Percentiles rank a stretch among this genome's conserved stretches.
Conservation (phyloP, 768 basidiomycete genomes). For the Panellus pusillus region DNA sequence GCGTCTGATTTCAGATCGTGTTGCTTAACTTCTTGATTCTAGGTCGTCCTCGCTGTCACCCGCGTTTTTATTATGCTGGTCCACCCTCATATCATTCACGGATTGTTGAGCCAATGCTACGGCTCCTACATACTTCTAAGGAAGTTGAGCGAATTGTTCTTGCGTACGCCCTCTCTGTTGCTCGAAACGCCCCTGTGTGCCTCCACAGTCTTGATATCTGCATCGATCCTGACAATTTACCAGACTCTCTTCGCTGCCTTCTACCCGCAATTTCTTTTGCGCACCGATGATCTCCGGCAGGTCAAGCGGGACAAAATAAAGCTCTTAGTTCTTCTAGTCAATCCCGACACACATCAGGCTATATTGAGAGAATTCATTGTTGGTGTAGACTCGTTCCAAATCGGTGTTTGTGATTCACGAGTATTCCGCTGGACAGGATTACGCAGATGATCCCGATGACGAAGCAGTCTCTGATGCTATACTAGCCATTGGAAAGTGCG, state of each 20-base stretch:
- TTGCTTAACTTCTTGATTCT: slow-evolving; percentile 3
- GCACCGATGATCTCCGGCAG: slow-evolving; percentile 61
- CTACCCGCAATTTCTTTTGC: slow-evolving; percentile 68
- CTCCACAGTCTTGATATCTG: background rate
- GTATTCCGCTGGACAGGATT: slow-evolving; percentile 52
- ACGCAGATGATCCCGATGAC: slow-evolving; percentile 77
- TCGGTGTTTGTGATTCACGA: background rate
- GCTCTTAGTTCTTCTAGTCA: slow-evolving; percentile 67
- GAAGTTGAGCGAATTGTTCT: slow-evolving; percentile 78
- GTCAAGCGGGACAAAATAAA: slow-evolving; percentile 77
- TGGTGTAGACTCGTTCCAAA: slow-evolving; percentile 27
- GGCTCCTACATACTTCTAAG: slow-evolving; percentile 65
- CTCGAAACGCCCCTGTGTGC: slow-evolving; percentile 65
- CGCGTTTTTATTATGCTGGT: slow-evolving; percentile 75
- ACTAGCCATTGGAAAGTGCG: slow-evolving; percentile 75
- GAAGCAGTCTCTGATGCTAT: slow-evolving; percentile 71
- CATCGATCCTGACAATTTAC: background rate
- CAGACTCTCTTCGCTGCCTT: slow-evolving; percentile 66
- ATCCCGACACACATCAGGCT: slow-evolving; percentile 62
- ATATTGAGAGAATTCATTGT: slow-evolving; percentile 87
- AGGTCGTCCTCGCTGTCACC: slow-evolving; percentile 81
- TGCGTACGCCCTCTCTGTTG: slow-evolving; percentile 67
- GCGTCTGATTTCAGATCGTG: background rate
- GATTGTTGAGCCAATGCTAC: slow-evolving; percentile 70
- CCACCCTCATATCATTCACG: slow-evolving; percentile 55